Evolutionary conservation across 179 eudicot species (phyloP).

Genomic region (Vitellaria paradoxa): DNA sequence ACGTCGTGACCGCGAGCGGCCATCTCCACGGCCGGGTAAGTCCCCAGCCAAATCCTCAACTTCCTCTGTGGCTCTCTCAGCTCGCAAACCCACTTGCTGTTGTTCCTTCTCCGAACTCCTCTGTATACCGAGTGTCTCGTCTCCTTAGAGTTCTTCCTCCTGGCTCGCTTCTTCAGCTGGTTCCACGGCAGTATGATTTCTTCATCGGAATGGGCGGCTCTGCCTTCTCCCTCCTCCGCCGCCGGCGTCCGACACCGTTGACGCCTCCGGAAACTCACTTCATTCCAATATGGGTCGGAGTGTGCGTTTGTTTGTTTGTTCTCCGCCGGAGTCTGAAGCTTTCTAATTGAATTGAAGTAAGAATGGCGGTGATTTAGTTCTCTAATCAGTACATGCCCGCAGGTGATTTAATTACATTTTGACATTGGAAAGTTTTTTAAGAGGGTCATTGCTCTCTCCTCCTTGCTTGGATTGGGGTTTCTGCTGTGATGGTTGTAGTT

Average conservation of each 20-base stretch:
- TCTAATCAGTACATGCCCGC: too few relatives aligned
- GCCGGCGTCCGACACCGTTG: neutral
- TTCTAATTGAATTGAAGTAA: too few relatives aligned
- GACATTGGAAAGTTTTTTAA: too few relatives aligned
- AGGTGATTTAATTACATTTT: too few relatives aligned
- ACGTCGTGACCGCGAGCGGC: slow-evolving; percentile 60
- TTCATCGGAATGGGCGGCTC: neutral
- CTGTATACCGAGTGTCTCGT: slow-evolving; percentile 74
- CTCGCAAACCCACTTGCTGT: slow-evolving; percentile 71
- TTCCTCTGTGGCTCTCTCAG: slow-evolving; percentile 48
- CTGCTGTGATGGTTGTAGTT: too few relatives aligned
- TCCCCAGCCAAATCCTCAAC: slow-evolving; percentile 60
- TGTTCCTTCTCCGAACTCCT: slow-evolving; percentile 54
- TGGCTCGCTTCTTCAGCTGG: slow-evolving; percentile 56
- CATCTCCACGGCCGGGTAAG: slow-evolving; percentile 60
- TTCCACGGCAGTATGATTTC: slow-evolving; percentile 42
- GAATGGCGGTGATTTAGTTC: too few relatives aligned
- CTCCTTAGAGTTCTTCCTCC: slow-evolving; percentile 68
- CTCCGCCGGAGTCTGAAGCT: too few relatives aligned
- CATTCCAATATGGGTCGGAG: neutral
- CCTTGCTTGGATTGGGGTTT: too few relatives aligned
- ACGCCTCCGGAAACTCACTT: neutral
- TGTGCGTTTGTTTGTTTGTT: neutral
- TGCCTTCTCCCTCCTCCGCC: neutral
- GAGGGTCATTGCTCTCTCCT: too few relatives aligned